Conservation (phyloP, 192 early-diverging fungal genomes). For the Rhizophagus sp. region DNA sequence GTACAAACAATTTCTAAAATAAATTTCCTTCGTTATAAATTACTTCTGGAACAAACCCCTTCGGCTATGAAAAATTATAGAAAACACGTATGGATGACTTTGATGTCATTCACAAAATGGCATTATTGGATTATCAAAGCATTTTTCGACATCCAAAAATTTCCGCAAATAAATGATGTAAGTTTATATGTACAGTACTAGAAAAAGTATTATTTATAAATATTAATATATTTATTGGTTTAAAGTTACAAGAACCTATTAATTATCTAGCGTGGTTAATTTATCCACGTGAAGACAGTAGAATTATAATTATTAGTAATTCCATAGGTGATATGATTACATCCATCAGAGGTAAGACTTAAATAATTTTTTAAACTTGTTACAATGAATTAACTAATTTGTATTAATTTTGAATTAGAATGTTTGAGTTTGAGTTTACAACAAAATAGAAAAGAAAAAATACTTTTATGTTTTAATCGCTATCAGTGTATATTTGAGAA, state of each 20-base stretch:
- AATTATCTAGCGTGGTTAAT: slow-evolving; percentile 19
- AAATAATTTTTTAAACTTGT: background rate
- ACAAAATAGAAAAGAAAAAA: background rate
- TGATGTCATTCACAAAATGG: slow-evolving; percentile 28
- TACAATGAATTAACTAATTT: background rate
- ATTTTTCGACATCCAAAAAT: slow-evolving; percentile 14
- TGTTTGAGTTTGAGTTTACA: background rate
- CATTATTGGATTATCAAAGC: slow-evolving; percentile 27
- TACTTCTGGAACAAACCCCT: background rate
- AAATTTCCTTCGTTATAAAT: slow-evolving; percentile 1
- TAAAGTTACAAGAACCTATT: slow-evolving; percentile 21
- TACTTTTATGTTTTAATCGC: background rate
- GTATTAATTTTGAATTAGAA: background rate
- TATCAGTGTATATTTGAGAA: slow-evolving; percentile 5
- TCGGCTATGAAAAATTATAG: background rate
- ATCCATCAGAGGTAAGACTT: slow-evolving; percentile 13
- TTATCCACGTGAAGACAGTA: slow-evolving; percentile 13
- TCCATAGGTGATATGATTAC: slow-evolving; percentile 14
- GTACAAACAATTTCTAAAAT: background rate
- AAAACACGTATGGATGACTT: slow-evolving; percentile 20
- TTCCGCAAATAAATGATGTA: slow-evolving; percentile 17
- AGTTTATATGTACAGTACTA: background rate
- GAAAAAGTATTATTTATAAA: background rate
- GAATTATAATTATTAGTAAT: slow-evolving; percentile 10
- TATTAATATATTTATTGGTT: background rate